A percentile compares a stretch with the other conserved stretches of the same genome.
These are phyloP conservation scores for Dinochytrium kinnereticum DNA, from an alignment of 371 early-diverging fungal species.

Conservation along the genomic window DNA sequence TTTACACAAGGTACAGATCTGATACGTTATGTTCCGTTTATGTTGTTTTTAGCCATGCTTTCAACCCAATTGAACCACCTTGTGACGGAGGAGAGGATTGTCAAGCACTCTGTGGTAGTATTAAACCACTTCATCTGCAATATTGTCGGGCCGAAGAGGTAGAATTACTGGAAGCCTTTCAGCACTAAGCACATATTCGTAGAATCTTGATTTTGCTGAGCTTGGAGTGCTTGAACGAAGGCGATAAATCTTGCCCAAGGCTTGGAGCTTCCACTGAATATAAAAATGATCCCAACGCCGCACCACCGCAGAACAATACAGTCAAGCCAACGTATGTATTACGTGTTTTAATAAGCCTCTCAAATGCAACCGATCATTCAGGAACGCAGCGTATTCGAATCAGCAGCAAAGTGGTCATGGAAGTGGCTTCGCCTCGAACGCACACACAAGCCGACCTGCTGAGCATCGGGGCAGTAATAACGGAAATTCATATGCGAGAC, in stretches of 20 bases:
- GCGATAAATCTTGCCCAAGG: constrained; percentile 7
- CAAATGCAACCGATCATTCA: too few relatives aligned
- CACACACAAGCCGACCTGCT: background rate
- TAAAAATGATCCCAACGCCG: background rate
- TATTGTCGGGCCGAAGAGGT: constrained; percentile 59
- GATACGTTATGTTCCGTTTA: background rate
- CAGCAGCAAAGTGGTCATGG: constrained; percentile 7
- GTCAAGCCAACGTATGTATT: background rate
- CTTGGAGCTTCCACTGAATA: constrained; percentile 21
- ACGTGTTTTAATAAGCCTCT: too few relatives aligned
- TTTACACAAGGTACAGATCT: constrained; percentile 66
- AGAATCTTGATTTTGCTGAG: constrained; percentile 63
- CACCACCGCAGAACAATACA: background rate
- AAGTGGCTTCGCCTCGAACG: too few relatives aligned
- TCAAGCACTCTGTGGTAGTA: constrained; percentile 58
- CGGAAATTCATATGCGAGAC: background rate
- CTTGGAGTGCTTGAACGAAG: constrained; percentile 34
- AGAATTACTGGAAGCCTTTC: background rate
- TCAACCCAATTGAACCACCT: constrained; percentile 59
- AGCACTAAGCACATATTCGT: background rate
- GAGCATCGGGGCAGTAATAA: background rate
- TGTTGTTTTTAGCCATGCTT: constrained; percentile 58
- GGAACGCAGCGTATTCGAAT: too few relatives aligned
- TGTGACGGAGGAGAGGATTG: constrained; percentile 55
- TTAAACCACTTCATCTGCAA: constrained; percentile 62